Evolutionary conservation across 306 rosid genomes (phyloP), one percentile per base, ranked within the genome.

Genomic region (Prunus mume): DNA sequence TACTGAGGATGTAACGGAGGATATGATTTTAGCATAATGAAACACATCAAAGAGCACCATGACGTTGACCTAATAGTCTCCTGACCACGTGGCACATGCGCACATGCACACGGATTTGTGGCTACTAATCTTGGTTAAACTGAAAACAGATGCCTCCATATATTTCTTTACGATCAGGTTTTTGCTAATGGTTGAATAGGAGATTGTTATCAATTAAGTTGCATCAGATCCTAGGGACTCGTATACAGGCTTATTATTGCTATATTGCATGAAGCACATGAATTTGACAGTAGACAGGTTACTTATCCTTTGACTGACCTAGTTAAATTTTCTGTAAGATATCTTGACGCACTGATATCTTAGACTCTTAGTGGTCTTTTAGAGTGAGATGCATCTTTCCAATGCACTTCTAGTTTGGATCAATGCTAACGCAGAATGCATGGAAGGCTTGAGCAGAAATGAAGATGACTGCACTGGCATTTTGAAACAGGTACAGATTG

Each of bases 231-330:
- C 55, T 46, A 60, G 55, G 22, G 28, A 19, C n/a, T 46, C 11
- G 4, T 27, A 63, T 32, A 3, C 20, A 46, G 63, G 43, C 47
- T 12, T 74, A 18, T 69, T 92, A 75, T 80, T 92, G 75, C 68
- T 80, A 60, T 83, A 79, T 84, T 85, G 86, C 74, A 58, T 87
- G 41, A 75, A 83, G 86, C 92, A 87, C 78, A 86, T 86, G 68
- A 73, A 76, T 75, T 79, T 92, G 83, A 92, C 96, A 13, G 83
- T 88, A 70, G 96, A 92, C 81, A 90, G 96, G 97, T 92, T 78
- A 41, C 60, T 51, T 80, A 64, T 72, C 72, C 68, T 62, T 24
- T 15, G 72, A 73, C 68, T 80, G 71, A 54, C 65, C 30, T 79
- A 28, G 79, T 71, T 81, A 61, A 57, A 66, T 72, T 17, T 67